Conservation (phyloP, 208 protist genomes). For the Crithidia thermophila region DNA sequence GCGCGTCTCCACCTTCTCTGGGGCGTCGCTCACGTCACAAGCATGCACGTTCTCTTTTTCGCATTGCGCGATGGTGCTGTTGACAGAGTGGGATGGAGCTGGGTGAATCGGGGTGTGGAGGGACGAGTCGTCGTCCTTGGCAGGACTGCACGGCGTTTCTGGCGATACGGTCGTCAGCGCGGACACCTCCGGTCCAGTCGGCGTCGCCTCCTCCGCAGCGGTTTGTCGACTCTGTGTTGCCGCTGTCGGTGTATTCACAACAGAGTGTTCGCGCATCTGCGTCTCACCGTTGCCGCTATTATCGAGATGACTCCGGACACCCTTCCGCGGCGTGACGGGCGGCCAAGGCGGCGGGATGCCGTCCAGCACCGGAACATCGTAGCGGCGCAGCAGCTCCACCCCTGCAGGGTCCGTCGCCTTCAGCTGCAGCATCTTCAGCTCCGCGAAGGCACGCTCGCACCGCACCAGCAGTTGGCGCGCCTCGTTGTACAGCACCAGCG, state of each 20-base stretch:
- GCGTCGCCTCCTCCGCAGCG: constrained; percentile 8
- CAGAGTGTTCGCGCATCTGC: neutral
- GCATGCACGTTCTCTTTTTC: neutral
- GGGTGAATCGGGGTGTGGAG: neutral
- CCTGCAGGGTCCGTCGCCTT: constrained; percentile 14
- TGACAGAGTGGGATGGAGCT: too few species aligned
- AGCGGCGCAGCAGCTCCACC: constrained; percentile 17
- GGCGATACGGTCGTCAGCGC: constrained; percentile 23
- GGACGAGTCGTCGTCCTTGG: neutral
- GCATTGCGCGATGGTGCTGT: too few species aligned
- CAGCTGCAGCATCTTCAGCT: constrained; percentile 35
- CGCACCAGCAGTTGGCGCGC: constrained; percentile 11
- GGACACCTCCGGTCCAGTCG: constrained; percentile 6
- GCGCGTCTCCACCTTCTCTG: too few species aligned
- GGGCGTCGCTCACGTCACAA: neutral
- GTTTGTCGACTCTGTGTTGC: neutral
- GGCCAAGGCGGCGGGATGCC: constrained; percentile 27
- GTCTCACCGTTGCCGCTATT: neutral
- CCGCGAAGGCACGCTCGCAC: constrained; percentile 20
- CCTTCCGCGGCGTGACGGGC: neutral
- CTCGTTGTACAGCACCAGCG: constrained; percentile 22
- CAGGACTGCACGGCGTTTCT: constrained; percentile 14
- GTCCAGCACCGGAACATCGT: constrained; percentile 27
- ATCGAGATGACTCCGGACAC: neutral
- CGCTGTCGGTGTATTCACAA: neutral